Conservation (phyloP, 208 protist genomes). For the Borovskyia barvae region DNA sequence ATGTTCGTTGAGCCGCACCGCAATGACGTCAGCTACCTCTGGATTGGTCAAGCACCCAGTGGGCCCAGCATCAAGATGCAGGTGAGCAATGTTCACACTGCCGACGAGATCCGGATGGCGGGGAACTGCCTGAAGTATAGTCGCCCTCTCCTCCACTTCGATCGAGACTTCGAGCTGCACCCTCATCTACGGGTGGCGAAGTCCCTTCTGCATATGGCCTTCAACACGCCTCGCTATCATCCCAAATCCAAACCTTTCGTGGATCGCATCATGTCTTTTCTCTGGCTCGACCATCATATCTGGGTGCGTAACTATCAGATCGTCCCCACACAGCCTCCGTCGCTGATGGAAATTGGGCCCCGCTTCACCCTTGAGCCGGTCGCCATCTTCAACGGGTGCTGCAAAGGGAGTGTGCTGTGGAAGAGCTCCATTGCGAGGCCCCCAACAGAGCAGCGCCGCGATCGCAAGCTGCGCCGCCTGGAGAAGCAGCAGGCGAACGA, state of each 20-base stretch:
- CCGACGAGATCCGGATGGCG: constrained; percentile 97
- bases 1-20: constrained; percentile 92
- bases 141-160: constrained; percentile 97
- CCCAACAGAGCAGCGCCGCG: constrained; percentile 78
- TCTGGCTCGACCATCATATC: constrained; percentile 95
- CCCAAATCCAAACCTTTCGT: constrained; percentile 98
- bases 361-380: constrained; percentile 95
- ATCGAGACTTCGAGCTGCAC: constrained; percentile 93
- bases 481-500: constrained; percentile 74
- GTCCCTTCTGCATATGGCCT: constrained; percentile 95
- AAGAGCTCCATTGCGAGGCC: constrained; percentile 74
- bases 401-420: constrained; percentile 94
- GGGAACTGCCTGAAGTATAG: constrained; percentile 98
- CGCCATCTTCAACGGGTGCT: constrained; percentile 93
- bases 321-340: constrained; percentile 38
- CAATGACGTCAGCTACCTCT: constrained; percentile 93
- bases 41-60: constrained; percentile 89
- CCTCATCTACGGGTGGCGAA: constrained; percentile 93
- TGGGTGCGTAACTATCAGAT: constrained; percentile 99
- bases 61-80: constrained; percentile 96
- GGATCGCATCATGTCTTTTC: constrained; percentile 97
- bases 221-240: constrained; percentile 95
- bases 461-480: constrained; percentile 67
- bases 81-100: constrained; percentile 96
- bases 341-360: constrained; percentile 97